These are phyloP conservation scores for Wallacemonas sp. DNA, from an alignment of 208 protist genomes.

Conservation along the genomic window DNA sequence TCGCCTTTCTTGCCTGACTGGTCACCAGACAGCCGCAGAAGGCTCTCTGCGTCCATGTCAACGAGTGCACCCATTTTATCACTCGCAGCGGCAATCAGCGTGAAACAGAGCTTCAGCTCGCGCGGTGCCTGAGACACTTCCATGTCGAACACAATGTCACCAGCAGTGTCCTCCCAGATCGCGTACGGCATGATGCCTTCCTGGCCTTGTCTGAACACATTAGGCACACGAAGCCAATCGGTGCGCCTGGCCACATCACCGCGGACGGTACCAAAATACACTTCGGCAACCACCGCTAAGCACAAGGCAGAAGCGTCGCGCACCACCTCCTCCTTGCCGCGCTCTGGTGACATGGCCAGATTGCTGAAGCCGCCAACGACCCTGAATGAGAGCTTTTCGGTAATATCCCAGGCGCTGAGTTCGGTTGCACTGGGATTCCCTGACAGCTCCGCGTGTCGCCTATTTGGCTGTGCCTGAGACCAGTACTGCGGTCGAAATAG, in stretches of 20 bases:
- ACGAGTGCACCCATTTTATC: conserved; percentile 28
- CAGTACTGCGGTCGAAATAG: conserved; percentile 51
- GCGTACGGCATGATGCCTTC: conserved; percentile 15
- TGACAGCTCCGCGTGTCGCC: conserved; percentile 24
- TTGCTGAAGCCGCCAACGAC: conserved; percentile 38
- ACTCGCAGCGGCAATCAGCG: conserved; percentile 32
- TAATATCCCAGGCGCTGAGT: conserved; percentile 56
- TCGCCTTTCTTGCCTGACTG: conserved; percentile 44
- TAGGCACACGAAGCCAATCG: conserved; percentile 32
- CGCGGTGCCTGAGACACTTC: conserved; percentile 41
- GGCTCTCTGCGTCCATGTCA: conserved; percentile 25
- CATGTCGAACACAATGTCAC: conserved; percentile 31
- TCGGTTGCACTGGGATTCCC: conserved; percentile 22
- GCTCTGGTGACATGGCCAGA: conserved; percentile 25
- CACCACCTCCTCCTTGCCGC: conserved; percentile 50
- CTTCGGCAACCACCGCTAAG: conserved; percentile 52
- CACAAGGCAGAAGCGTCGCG: conserved; percentile 42
- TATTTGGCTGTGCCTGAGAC: conserved; percentile 28
- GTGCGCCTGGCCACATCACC: conserved; percentile 39
- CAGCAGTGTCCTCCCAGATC: conserved; percentile 28
- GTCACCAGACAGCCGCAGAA: conserved; percentile 33
- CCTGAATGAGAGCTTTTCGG: conserved; percentile 32
- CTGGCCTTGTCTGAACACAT: conserved; percentile 14
- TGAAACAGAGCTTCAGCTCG: conserved; percentile 71
- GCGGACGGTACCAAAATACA: conserved; percentile 45